Evolutionary conservation across 768 basidiomycete genomes (phyloP), one percentile per base, ranked within the genome.

Genomic region (Pulveroboletus frians): DNA sequence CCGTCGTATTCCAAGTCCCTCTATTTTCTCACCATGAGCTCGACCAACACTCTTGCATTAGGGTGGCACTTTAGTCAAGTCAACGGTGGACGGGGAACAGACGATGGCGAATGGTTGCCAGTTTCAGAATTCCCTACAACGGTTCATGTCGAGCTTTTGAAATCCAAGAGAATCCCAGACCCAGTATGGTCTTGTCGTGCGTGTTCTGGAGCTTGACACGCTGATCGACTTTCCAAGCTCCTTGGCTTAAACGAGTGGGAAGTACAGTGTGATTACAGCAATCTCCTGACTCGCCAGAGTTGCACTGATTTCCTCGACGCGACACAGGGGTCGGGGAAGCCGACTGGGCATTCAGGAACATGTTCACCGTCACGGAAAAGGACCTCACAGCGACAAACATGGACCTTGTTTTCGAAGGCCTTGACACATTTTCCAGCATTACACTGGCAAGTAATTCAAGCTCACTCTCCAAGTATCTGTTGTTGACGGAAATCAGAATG

Each of bases 371-470:
- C 17, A 70, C 73, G 2, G 71, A 75, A 15, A 63, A 64, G 15
- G 79, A 83, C 39, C 63, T 83, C 15, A 53, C 59, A 1, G 63
- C 69, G 2, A 54, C 72, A 3, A 75, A 85, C 46, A 71, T 76
- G 27, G 92, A 94, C 63, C 71, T 97, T 15, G 76, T 93, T 8
- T 92, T 95, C 52, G 92, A 95, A 10, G 94, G 94, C 15, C 68
- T 97, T 17, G 94, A 97, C 61, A 96, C 93, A 0, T 95, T 92
- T 62, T 83, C 86, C 3, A 73, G 71, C n/a, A 75, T 93, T 36
- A 66, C 67, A 29, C 67, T 95, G 51, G 91, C 88, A 56, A 66
- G 53, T 43, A 17, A 21, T 47, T 23, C 32, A 5, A 23, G 18
- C 21, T 26, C 37, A 11, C 8, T 37, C 27, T 13, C 2, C n/a